Percentiles rank a stretch among this genome's conserved stretches.
These are phyloP conservation scores for Malassezia equina DNA, from an alignment of 1,284 basidiomycete genomes.

Conservation along the genomic window DNA sequence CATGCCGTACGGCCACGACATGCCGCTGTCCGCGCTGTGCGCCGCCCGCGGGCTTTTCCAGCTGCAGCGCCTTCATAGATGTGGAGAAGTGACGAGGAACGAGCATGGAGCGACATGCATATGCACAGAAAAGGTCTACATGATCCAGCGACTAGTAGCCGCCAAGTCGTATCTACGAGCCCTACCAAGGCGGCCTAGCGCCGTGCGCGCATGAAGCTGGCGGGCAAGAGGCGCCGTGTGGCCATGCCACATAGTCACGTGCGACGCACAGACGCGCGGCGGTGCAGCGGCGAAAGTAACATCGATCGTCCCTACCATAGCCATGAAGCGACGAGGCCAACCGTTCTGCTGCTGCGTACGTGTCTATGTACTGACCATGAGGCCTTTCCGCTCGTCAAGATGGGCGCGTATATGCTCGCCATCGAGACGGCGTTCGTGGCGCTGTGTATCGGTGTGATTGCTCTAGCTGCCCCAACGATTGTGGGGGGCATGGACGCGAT, in stretches of 20 bases:
- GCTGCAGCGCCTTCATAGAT: constrained; percentile 31
- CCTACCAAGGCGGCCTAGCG: too few species aligned
- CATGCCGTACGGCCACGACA: constrained; percentile 21
- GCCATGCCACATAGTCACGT: too few species aligned
- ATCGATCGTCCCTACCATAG: neutral
- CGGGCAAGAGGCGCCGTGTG: too few species aligned
- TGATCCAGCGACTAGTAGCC: too few species aligned
- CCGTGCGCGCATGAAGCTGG: too few species aligned
- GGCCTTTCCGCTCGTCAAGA: constrained; percentile 40
- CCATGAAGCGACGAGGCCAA: constrained; percentile 22
- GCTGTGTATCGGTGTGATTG: constrained; percentile 32
- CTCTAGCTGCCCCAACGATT: constrained; percentile 35
- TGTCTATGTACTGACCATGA: neutral
- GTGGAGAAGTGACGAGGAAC: neutral
- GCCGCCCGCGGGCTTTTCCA: constrained; percentile 22
- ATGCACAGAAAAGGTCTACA: too few species aligned
- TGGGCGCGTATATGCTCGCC: constrained; percentile 39
- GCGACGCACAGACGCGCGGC: neutral
- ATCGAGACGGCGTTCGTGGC: constrained; percentile 35
- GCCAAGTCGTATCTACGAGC: too few species aligned
- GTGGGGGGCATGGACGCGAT: constrained; percentile 36
- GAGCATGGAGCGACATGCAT: too few species aligned
- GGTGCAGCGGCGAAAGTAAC: constrained; percentile 3
- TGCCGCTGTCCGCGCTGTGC: constrained; percentile 28
- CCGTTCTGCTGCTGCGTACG: constrained; percentile 42